Evolutionary conservation across 805 yeast species (phyloP), one percentile per base, ranked within the genome.

Genomic region (Wickerhamiella azyma): DNA sequence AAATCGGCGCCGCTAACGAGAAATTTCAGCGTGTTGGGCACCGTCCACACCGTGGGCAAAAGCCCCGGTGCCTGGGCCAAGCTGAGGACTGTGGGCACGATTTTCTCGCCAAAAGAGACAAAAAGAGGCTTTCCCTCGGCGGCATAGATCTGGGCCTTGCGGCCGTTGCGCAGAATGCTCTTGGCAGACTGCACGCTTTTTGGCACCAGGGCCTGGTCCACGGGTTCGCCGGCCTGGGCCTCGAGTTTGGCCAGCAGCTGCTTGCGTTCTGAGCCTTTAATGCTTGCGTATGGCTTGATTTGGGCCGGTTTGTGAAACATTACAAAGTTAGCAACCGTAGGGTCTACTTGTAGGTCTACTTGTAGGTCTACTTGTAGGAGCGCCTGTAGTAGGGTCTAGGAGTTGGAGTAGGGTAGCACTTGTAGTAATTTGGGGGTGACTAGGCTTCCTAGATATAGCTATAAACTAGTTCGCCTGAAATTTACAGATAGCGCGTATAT

Each of bases 201-300:
- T 9, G 84, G 82, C 30, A 41, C 39, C 43, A 81, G 52, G 6
- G 49, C 46, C 26, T 13, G 39, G 21, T 26, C 53, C 9, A 42
- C 29, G 18, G 30, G 48, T 2, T 50, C 37, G 2, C 41, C 47
- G 53, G 69, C 77, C 26, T 54, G 58, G 18, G 61, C 53, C 51
- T 76, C 66, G 26, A 80, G 66, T 4, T 59, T 54, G 4, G 59
- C 53, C 9, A 76, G 60, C 21, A 79, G 60, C 51, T 70, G 71
- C 52, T 83, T 72, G 36, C 92, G 67, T 52, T 85, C 96, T 0
- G 94, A 81, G 11, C 84, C 75, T 62, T 85, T 86, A 49, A 92
- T 68, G 54, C 85, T 84, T 17, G 94, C 74, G 43, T 77, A 67
- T 3, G 94, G 78, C 63, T 86, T 88, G 48, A 80, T 67, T 16